These are phyloP conservation scores for Echites panduratus DNA, from an alignment of 257 asterid genomes.

Conservation along the genomic window DNA sequence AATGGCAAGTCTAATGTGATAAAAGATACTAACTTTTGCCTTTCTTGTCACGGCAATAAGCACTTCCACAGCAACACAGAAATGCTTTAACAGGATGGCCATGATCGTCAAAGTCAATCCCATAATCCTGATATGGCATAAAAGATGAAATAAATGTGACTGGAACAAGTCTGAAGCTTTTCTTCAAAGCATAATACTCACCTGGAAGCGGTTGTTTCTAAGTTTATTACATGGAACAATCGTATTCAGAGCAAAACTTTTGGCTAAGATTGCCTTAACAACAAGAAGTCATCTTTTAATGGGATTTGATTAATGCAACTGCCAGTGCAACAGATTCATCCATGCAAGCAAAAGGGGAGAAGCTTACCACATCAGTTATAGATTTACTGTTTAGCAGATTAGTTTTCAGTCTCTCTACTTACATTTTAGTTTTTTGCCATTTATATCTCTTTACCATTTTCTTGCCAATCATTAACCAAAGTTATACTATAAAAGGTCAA, in stretches of 20 bases:
- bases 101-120: conserved; percentile 46
- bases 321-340: background rate
- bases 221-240: background rate
- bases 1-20: background rate
- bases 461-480: too few species aligned
- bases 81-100: conserved; percentile 58
- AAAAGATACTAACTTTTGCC: conserved; percentile 15
- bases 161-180: background rate
- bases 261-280: background rate
- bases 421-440: too few species aligned
- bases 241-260: too few species aligned
- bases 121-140: conserved; percentile 39
- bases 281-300: background rate
- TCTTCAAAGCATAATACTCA: background rate
- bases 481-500: background rate
- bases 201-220: background rate
- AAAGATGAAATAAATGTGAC: background rate
- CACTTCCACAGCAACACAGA: conserved; percentile 53
- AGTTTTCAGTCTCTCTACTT: too few species aligned
- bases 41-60: conserved; percentile 33
- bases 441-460: too few species aligned
- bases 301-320: background rate
- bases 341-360: background rate
- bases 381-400: background rate
- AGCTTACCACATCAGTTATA: background rate